phyloP scores from a whole-genome alignment of 345 rosid species.

The Eucalyptus curtisii region DNA sequence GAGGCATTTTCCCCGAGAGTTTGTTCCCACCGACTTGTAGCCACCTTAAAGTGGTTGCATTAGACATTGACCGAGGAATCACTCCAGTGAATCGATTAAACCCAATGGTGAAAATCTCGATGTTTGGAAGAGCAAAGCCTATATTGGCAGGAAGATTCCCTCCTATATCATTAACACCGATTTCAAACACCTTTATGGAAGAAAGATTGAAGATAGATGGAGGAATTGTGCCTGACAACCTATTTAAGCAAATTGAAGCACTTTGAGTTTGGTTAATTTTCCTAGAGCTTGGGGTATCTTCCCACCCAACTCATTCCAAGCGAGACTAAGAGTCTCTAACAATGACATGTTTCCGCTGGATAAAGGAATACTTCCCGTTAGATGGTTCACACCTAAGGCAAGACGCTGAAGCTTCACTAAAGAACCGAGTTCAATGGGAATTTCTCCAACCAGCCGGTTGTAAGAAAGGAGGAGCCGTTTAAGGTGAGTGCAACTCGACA shows the following conservation, averaged over 20 bases:
- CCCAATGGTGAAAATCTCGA: not conserved
- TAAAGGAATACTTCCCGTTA: slow-evolving; percentile 6
- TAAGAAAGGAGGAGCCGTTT: fast-evolving
- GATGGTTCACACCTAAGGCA: not conserved
- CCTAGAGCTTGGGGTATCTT: slow-evolving; percentile 2
- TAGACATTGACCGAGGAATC: slow-evolving; percentile 1
- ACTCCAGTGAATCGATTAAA: not conserved
- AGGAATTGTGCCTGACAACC: slow-evolving; percentile 7
- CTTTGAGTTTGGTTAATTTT: not conserved
- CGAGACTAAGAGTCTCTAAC: not conserved
- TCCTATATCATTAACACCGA: not conserved
- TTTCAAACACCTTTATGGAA: not conserved
- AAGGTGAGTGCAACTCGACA: slow-evolving; percentile 6
- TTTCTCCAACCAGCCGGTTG: not conserved
- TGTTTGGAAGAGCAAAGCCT: slow-evolving; percentile 1
- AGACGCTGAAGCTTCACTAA: not conserved
- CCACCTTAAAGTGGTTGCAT: not conserved
- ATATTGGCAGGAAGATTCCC: slow-evolving; percentile 11
- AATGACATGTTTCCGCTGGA: slow-evolving; percentile 8
- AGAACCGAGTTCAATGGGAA: slow-evolving; percentile 2
- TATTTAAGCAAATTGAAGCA: not conserved
- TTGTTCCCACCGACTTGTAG: not conserved
- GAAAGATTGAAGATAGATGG: slow-evolving; percentile 17
- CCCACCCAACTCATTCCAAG: not conserved
- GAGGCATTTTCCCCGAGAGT: slow-evolving; percentile 1